Evolutionary conservation across 2,329 filamentous ascomycete species (phyloP).

Genomic region (Aspergillus chevalieri): DNA sequence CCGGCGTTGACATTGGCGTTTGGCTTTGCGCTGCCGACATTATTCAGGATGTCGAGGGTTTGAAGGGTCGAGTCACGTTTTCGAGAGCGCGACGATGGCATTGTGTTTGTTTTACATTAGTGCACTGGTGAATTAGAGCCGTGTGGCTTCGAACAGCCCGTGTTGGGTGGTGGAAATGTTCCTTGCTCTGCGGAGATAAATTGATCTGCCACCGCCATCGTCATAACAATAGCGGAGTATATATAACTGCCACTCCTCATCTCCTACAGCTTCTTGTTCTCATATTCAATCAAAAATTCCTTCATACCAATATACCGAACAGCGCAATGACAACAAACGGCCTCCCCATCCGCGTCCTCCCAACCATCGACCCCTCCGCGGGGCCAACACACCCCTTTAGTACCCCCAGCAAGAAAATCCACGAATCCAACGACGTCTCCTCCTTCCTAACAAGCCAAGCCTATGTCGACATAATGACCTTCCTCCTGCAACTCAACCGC

Average conservation of each 20-base stretch:
- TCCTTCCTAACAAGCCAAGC: conserved; percentile 74
- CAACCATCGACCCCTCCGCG: conserved; percentile 41
- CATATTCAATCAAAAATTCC: too few species aligned
- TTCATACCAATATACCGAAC: not conserved
- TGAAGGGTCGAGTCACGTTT: conserved; percentile 12
- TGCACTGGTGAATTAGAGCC: too few species aligned
- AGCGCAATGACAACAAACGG: conserved; percentile 7
- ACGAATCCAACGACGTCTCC: conserved; percentile 74
- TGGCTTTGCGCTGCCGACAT: conserved; percentile 6
- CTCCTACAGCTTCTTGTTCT: not conserved
- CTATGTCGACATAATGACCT: conserved; percentile 80
- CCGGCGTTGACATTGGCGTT: not conserved
- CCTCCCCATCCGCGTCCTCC: conserved; percentile 31
- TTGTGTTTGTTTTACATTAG: not conserved
- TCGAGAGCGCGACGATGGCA: conserved; percentile 7
- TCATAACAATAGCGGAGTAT: not conserved
- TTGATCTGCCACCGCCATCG: not conserved
- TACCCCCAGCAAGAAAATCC: conserved; percentile 70
- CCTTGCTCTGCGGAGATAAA: too few species aligned
- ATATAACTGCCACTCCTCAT: not conserved
- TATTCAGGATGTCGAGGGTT: conserved; percentile 17
- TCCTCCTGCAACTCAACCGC: conserved; percentile 83
- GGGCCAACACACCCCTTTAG: conserved; percentile 52
- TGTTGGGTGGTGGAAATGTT: not conserved
- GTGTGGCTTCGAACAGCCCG: too few species aligned